phyloP scores from a whole-genome alignment of 441 rosid species.

The Isatis lusitanica region DNA sequence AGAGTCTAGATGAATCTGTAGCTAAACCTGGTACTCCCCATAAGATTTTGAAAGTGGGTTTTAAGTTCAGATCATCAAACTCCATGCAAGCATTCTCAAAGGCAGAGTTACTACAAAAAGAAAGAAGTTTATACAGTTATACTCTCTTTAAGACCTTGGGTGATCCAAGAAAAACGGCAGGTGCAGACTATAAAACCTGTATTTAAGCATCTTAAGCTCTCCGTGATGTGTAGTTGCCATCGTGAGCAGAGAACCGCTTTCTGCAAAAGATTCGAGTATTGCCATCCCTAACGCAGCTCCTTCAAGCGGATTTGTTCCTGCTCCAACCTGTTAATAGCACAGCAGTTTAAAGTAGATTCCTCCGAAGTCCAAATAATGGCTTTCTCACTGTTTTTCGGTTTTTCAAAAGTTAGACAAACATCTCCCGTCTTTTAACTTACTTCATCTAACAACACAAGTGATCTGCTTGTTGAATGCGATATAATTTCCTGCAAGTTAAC shows the following conservation, averaged over 20 bases:
- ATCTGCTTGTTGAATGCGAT: conserved; percentile 68
- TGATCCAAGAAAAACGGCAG: background rate
- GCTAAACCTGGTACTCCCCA: conserved; percentile 96
- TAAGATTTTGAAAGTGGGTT: conserved; percentile 81
- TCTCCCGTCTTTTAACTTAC: conserved; percentile 46
- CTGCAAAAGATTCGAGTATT: conserved; percentile 82
- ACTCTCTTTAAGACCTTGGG: no score
- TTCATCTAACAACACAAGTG: conserved; percentile 91
- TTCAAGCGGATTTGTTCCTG: conserved; percentile 98
- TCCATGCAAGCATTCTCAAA: conserved; percentile 99
- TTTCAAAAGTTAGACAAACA: background rate
- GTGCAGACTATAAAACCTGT: conserved; percentile 52
- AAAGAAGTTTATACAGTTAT: no score
- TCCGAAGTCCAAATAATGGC: background rate
- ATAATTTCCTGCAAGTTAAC: conserved; percentile 67
- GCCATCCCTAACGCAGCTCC: conserved; percentile 98
- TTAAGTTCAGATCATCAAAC: conserved; percentile 85
- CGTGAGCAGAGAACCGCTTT: conserved; percentile 72
- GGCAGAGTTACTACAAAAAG: conserved; percentile 61
- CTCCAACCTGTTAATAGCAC: conserved; percentile 67
- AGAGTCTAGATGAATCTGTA: background rate
- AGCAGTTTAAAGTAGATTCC: background rate
- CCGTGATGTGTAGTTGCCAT: conserved; percentile 97
- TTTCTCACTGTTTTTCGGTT: background rate
- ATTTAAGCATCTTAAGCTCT: conserved; percentile 88